Conservation (phyloP, 2,329 filamentous ascomycete genomes). For the Thelonectria olida region DNA sequence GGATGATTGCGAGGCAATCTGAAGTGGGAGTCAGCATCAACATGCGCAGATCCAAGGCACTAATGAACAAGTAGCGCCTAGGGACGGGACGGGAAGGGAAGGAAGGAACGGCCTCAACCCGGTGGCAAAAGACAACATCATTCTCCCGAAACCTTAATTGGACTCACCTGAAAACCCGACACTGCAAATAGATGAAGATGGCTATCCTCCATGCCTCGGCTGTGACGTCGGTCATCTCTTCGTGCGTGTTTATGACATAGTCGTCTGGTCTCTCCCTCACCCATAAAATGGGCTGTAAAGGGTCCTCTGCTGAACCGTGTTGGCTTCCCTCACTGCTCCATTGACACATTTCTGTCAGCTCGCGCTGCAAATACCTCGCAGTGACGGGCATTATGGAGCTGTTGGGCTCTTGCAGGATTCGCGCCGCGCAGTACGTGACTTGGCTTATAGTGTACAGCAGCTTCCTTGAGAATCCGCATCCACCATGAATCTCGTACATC, state of each 20-base stretch:
- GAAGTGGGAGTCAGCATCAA: conserved; percentile 13
- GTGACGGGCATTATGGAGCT: conserved; percentile 45
- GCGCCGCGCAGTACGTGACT: conserved; percentile 49
- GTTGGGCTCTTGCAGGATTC: conserved; percentile 45
- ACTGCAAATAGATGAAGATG: conserved; percentile 51
- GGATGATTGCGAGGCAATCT: conserved; percentile 51
- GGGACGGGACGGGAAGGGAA: too few species aligned
- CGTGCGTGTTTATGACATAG: conserved; percentile 39
- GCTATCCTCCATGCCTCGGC: conserved; percentile 54
- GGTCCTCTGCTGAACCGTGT: conserved; percentile 34
- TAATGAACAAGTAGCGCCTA: background rate
- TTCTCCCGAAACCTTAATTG: background rate
- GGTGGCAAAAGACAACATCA: background rate
- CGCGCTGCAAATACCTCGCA: conserved; percentile 37
- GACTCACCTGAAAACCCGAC: conserved; percentile 48
- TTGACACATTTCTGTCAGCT: conserved; percentile 46
- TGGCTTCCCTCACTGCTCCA: conserved; percentile 45
- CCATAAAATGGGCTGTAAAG: conserved; percentile 40
- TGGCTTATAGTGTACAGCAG: conserved; percentile 49
- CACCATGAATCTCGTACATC: conserved; percentile 51
- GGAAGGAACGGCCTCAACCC: background rate
- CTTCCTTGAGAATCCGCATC: conserved; percentile 53
- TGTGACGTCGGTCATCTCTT: conserved; percentile 51
- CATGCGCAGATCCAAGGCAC: background rate
- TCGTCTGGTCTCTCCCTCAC: conserved; percentile 37